Percentiles rank a stretch among this genome's conserved stretches.
Conservation (phyloP, 163 green algal species). For the Scenedesmus sp. region DNA sequence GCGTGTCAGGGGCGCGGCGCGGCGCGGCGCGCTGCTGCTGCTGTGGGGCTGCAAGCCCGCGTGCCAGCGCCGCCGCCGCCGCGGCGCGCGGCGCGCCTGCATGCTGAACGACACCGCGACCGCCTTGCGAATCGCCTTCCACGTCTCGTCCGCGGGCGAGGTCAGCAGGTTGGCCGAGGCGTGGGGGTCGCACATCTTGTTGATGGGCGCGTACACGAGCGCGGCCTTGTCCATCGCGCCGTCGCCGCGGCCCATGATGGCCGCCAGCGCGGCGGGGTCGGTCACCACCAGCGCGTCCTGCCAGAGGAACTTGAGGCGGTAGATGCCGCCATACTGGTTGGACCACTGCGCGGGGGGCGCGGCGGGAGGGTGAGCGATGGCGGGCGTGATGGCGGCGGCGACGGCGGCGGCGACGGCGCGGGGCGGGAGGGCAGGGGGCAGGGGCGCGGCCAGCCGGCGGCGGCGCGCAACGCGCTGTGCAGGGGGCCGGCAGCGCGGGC, state of each 20-base stretch:
- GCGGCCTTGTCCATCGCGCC: constrained; percentile 58
- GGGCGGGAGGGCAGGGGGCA: too few species aligned
- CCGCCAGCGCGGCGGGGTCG: constrained; percentile 52
- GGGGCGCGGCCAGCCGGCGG: too few species aligned
- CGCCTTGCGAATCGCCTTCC: constrained; percentile 64
- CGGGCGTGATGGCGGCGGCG: too few species aligned
- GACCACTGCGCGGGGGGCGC: too few species aligned
- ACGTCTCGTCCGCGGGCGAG: constrained; percentile 50
- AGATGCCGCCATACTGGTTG: constrained; percentile 46
- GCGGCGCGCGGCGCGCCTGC: constrained; percentile 13
- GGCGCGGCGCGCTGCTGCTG: too few species aligned
- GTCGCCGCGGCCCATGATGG: constrained; percentile 57
- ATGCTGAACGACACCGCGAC: constrained; percentile 61
- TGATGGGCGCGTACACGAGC: constrained; percentile 47
- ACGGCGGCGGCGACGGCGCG: too few species aligned
- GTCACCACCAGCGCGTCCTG: constrained; percentile 58
- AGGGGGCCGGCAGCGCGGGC: too few species aligned
- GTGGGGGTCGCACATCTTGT: constrained; percentile 54
- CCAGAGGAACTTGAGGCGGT: constrained; percentile 57
- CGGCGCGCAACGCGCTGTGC: too few species aligned
- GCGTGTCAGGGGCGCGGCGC: too few species aligned
- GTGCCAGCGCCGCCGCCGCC: too few species aligned
- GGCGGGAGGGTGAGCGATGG: too few species aligned
- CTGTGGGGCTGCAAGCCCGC: too few species aligned
- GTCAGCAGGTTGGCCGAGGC: constrained; percentile 63